A percentile compares a stretch with the other conserved stretches of the same genome.
Conservation (phyloP, 495 filamentous ascomycete species). For the Penicillium argentinense region DNA sequence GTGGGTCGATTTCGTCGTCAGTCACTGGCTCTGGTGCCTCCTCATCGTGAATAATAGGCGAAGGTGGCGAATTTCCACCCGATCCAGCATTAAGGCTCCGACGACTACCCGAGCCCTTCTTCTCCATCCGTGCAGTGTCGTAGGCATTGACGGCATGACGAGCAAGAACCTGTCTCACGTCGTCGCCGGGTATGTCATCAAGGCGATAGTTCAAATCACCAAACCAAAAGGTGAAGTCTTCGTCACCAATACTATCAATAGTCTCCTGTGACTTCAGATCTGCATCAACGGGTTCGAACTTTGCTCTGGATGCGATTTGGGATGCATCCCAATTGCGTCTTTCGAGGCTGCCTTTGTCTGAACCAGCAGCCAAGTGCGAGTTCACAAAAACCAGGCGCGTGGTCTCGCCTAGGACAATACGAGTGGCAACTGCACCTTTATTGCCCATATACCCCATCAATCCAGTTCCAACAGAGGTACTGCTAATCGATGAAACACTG, state of each 20-base stretch:
- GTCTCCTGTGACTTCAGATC: slow-evolving; percentile 47
- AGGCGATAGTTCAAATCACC: slow-evolving; percentile 96
- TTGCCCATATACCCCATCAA: slow-evolving; percentile 93
- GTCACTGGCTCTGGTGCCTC: slow-evolving; percentile 20
- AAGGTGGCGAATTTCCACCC: slow-evolving; percentile 9
- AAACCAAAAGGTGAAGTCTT: slow-evolving; percentile 94
- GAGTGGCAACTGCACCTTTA: slow-evolving; percentile 83
- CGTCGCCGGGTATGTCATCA: slow-evolving; percentile 82
- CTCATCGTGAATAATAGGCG: slow-evolving; percentile 6
- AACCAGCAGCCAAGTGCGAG: slow-evolving; percentile 83
- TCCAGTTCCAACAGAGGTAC: slow-evolving; percentile 78
- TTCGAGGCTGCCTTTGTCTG: slow-evolving; percentile 73
- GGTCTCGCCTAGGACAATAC: slow-evolving; percentile 85
- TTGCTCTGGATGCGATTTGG: slow-evolving; percentile 71
- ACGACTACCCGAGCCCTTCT: slow-evolving; percentile 34
- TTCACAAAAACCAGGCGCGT: slow-evolving; percentile 88
- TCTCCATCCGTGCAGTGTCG: slow-evolving; percentile 39
- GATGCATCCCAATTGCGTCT: slow-evolving; percentile 85
- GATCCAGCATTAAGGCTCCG: slow-evolving; percentile 3
- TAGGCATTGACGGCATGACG: slow-evolving; percentile 81
- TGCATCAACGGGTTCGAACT: slow-evolving; percentile 68
- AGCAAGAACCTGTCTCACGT: slow-evolving; percentile 82
- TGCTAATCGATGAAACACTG: slow-evolving; percentile 74
- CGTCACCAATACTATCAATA: slow-evolving; percentile 75
- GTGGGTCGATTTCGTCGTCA: slow-evolving; percentile 42